Evolutionary conservation across 176 grass and related monocot species (phyloP).

Genomic region (Oryza officinalis): DNA sequence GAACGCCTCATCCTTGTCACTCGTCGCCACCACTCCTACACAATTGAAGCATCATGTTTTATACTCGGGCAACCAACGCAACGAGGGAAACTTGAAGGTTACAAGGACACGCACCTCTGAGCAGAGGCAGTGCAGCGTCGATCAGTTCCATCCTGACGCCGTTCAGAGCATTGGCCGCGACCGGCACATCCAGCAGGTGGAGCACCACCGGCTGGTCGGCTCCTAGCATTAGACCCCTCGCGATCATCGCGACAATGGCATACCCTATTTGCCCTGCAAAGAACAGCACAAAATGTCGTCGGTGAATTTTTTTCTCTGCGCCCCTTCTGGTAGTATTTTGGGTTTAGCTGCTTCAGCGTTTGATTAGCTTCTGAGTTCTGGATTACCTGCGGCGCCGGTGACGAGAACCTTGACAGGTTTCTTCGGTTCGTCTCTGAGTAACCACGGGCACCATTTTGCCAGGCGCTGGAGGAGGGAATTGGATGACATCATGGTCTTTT

Average conservation of each 20-base stretch:
- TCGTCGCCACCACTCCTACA: conserved; percentile 65
- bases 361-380: not conserved
- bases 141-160: conserved; percentile 78
- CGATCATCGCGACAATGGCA: conserved; percentile 72
- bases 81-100: not conserved
- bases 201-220: conserved; percentile 73
- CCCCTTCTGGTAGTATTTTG: not conserved
- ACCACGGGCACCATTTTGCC: conserved; percentile 38
- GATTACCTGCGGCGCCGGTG: conserved; percentile 70
- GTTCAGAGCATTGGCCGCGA: conserved; percentile 34
- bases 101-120: conserved; percentile 45
- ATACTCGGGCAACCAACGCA: not conserved
- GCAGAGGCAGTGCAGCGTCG: conserved; percentile 69
- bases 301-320: not conserved
- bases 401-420: conserved; percentile 62
- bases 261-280: conserved; percentile 77
- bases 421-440: conserved; percentile 39
- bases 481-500: conserved; percentile 25
- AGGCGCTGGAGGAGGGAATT: conserved; percentile 43
- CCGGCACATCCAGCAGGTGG: conserved; percentile 66
- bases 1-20: conserved; percentile 59
- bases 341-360: not conserved
- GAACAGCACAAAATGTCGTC: not conserved
- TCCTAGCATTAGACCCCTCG: conserved; percentile 70
- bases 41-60: not conserved